Conservation (phyloP, 331 rosid species). For the Cucumis variabilis region DNA sequence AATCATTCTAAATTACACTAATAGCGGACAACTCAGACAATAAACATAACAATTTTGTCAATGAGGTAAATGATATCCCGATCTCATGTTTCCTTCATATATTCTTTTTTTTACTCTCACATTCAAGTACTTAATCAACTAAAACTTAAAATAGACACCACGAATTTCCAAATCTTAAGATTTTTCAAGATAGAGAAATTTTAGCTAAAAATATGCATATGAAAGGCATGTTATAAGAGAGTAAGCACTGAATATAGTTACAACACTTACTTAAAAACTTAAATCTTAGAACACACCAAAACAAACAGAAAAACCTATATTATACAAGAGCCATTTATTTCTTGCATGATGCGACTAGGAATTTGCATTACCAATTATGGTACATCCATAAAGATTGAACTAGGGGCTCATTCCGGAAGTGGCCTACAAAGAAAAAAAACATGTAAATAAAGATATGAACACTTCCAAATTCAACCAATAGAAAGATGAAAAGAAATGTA, state of each 20-base stretch:
- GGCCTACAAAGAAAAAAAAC: constrained; percentile 57
- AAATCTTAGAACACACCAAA: neutral
- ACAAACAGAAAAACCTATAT: neutral
- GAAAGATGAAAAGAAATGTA: neutral
- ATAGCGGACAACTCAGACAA: too few species aligned
- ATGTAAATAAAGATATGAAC: constrained; percentile 27
- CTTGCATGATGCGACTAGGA: neutral
- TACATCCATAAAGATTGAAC: constrained; percentile 88
- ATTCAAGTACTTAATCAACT: too few species aligned
- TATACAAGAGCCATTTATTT: neutral
- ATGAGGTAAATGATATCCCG: too few species aligned
- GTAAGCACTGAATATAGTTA: constrained; percentile 68
- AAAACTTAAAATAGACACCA: too few species aligned
- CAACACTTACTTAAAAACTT: neutral
- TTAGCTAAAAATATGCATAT: too few species aligned
- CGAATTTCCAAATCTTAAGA: too few species aligned
- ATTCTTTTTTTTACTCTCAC: too few species aligned
- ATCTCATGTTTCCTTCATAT: too few species aligned
- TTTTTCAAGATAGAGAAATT: too few species aligned
- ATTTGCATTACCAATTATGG: constrained; percentile 67
- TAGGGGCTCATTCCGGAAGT: constrained; percentile 97
- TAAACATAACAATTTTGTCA: too few species aligned
- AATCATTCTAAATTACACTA: too few species aligned
- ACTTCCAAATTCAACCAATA: neutral
- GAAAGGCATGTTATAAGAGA: too few species aligned